A percentile compares a stretch with the other conserved stretches of the same genome.
Conservation (phyloP, 495 filamentous ascomycete genomes). For the Podospora pseudopauciseta region DNA sequence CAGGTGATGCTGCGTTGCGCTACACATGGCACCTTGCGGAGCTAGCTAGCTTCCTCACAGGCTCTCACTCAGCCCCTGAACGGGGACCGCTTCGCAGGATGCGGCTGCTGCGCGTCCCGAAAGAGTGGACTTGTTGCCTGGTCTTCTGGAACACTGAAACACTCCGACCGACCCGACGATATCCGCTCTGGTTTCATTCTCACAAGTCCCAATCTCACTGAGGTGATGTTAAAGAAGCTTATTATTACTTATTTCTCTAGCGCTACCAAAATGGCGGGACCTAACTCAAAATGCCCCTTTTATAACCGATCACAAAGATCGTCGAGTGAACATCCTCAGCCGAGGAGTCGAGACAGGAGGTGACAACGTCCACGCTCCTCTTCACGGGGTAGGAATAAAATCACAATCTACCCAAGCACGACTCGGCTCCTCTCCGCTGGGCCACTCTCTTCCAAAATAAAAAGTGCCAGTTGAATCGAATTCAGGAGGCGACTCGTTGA, state of each 20-base stretch:
- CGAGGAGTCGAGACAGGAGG: not conserved
- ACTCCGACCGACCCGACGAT: constrained; percentile 2
- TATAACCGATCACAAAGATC: not conserved
- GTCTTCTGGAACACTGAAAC: constrained; percentile 2
- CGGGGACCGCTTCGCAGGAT: not conserved
- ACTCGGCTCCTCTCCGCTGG: constrained; percentile 1
- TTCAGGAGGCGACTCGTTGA: not conserved
- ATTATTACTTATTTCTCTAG: constrained; percentile 5
- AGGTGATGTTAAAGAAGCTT: not conserved
- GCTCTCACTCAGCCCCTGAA: not conserved
- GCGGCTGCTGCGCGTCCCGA: not conserved
- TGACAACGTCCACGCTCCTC: not conserved
- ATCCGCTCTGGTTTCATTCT: constrained; percentile 1
- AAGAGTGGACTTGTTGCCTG: not conserved
- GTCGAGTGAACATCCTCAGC: not conserved
- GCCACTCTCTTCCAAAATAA: constrained; percentile 2
- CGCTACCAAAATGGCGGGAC: not conserved
- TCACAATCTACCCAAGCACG: not conserved
- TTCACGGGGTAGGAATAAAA: not conserved
- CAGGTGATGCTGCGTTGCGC: constrained; percentile 3
- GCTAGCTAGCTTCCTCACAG: not conserved
- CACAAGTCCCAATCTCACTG: not conserved
- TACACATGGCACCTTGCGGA: not conserved
- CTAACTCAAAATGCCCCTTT: constrained; percentile 8
- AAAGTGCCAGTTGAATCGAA: not conserved